Conservation (phyloP, 345 rosid genomes). For the Gossypium arboreum region DNA sequence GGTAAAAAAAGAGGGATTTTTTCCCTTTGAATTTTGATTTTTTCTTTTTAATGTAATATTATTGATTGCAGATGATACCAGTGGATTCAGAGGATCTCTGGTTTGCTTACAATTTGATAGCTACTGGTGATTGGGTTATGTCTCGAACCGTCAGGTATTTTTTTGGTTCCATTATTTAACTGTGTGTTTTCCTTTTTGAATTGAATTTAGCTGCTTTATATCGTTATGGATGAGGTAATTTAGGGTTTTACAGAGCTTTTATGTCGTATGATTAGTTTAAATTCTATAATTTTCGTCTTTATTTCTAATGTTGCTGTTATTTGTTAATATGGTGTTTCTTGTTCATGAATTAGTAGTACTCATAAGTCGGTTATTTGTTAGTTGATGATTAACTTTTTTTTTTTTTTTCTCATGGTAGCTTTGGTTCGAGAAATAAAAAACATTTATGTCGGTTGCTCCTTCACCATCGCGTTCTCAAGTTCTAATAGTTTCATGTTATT, state of each 20-base stretch:
- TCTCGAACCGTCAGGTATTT: slow-evolving; percentile 79
- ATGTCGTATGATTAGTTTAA: not conserved
- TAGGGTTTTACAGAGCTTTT: not conserved
- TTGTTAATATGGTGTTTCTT: not conserved
- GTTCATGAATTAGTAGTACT: not conserved
- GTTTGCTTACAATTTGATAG: slow-evolving; percentile 79
- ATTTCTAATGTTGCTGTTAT: not conserved
- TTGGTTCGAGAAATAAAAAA: too few relatives aligned
- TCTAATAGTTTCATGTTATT: too few relatives aligned
- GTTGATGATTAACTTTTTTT: not conserved
- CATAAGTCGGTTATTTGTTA: not conserved
- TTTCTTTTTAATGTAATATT: not conserved
- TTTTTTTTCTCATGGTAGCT: not conserved
- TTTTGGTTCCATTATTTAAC: not conserved
- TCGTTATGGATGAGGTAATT: not conserved
- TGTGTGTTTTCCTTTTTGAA: too few relatives aligned
- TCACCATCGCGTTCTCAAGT: too few relatives aligned
- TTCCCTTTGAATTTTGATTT: not conserved
- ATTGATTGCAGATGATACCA: slow-evolving; percentile 57
- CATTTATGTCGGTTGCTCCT: too few relatives aligned
- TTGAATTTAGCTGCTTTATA: not conserved
- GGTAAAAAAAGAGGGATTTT: slow-evolving; percentile 30
- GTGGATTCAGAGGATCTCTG: slow-evolving; percentile 89
- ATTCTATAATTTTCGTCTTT: not conserved
- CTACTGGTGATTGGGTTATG: slow-evolving; percentile 75